Percentiles rank a stretch among this genome's conserved stretches.
These are phyloP conservation scores for Stemphylium beticola DNA, from an alignment of 2,329 filamentous ascomycete genomes.

Conservation along the genomic window DNA sequence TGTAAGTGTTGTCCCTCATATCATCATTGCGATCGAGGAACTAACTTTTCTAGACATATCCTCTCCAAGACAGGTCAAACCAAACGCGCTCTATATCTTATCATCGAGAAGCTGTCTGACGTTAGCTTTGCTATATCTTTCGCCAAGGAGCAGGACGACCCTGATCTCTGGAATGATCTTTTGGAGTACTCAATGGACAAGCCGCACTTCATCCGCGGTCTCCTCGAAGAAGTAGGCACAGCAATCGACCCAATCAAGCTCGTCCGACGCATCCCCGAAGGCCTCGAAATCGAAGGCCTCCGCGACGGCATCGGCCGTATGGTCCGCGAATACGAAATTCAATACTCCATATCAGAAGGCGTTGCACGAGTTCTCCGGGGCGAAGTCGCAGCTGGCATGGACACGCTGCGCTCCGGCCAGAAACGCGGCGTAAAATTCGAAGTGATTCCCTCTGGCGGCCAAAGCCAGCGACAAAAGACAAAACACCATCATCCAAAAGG, in stretches of 20 bases:
- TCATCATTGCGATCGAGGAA: neutral
- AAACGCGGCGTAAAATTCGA: slow-evolving; percentile 89
- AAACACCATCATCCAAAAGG: slow-evolving; percentile 22
- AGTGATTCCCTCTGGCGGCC: slow-evolving; percentile 59
- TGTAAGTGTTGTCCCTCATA: slow-evolving; percentile 52
- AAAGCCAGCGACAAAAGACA: slow-evolving; percentile 4
- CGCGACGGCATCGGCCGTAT: slow-evolving; percentile 87
- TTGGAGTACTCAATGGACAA: slow-evolving; percentile 98
- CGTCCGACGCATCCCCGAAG: slow-evolving; percentile 88
- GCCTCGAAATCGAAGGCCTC: slow-evolving; percentile 88
- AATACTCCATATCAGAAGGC: slow-evolving; percentile 88
- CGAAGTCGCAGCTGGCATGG: slow-evolving; percentile 86
- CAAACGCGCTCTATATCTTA: slow-evolving; percentile 87
- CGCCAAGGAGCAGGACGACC: slow-evolving; percentile 89
- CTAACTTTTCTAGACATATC: slow-evolving; percentile 64
- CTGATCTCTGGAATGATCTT: slow-evolving; percentile 92
- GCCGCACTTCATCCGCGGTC: slow-evolving; percentile 87
- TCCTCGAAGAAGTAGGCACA: slow-evolving; percentile 93
- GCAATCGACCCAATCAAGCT: slow-evolving; percentile 91
- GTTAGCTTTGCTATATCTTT: slow-evolving; percentile 93
- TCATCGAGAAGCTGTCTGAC: slow-evolving; percentile 90
- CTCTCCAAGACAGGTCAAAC: slow-evolving; percentile 95
- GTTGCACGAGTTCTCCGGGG: slow-evolving; percentile 85
- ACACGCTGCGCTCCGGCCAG: slow-evolving; percentile 77
- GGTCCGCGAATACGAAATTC: slow-evolving; percentile 94